Evolutionary conservation across 441 rosid species (phyloP).

Genomic region (Jatropha podagrica): DNA sequence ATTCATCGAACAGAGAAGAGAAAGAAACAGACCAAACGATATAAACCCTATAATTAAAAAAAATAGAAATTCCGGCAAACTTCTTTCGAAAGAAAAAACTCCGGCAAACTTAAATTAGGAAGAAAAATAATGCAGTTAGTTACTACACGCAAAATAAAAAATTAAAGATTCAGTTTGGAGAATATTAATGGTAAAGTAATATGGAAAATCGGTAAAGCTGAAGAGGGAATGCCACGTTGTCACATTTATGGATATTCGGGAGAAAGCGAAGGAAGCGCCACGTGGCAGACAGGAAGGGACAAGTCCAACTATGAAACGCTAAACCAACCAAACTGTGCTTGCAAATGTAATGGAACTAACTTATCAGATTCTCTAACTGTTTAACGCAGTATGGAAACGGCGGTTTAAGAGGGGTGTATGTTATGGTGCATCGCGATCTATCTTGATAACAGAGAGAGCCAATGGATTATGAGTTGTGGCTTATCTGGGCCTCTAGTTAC

Average conservation of each 20-base stretch:
- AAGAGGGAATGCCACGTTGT: slow-evolving; percentile 23
- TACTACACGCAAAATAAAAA: slow-evolving; percentile 15
- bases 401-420: background rate
- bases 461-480: background rate
- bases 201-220: background rate
- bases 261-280: slow-evolving; percentile 25
- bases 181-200: background rate
- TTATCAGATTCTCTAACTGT: too few species aligned
- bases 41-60: background rate
- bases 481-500: background rate
- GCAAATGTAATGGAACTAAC: background rate
- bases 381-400: too few species aligned
- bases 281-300: slow-evolving; percentile 31
- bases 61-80: background rate
- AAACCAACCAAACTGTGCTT: background rate
- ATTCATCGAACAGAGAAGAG: background rate
- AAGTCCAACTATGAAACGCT: slow-evolving; percentile 13
- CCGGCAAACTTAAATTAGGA: background rate
- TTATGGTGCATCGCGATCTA: slow-evolving; percentile 5
- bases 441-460: background rate
- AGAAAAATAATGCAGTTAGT: background rate
- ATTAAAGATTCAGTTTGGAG: background rate
- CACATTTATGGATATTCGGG: background rate
- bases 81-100: background rate
- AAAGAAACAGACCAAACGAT: background rate